Evolutionary conservation across 495 filamentous ascomycete genomes (phyloP), one percentile per base, ranked within the genome.

Genomic region (Parmelia sp.): DNA sequence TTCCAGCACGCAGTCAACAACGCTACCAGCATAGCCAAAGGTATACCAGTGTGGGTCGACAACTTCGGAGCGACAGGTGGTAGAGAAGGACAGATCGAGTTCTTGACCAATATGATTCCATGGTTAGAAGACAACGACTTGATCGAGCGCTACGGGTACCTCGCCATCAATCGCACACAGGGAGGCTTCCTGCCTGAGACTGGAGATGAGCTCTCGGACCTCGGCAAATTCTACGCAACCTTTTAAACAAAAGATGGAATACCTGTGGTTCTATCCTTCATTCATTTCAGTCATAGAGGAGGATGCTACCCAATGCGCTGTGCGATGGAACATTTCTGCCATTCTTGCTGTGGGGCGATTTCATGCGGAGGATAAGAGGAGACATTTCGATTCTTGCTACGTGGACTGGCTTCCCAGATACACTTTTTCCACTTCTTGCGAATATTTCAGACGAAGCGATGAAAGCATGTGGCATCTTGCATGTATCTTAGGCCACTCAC

Each of bases 61-160:
- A 69, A 69, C n/a, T 69, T 69, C 58, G 35, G 9, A 37, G 56
- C 57, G 8, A 27, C 37, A 7, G 67, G 68, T 19, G 27, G 37
- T 11, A 19, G 19, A 1, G 75, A 74, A 17, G 67, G 81, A 60
- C 78, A 84, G 45, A 75, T 77, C 36, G 63, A 72, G 11, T 90
- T 91, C 80, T 39, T 69, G 21, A 45, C 61, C 29, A 58, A 61
- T 19, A 62, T 67, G 10, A 59, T 69, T 21, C 68, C 68, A 57
- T 58, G 57, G 35, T 40, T 69, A 49, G 68, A 69, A 19, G 27
- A 17, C 11, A 57, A 69, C 53, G 45, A 60, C 19, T 44, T 49
- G 39, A 45, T 69, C 23, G 49, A 60, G 39, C 35, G 60, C 17
- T 69, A 69, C 44, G 68, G 60, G 14, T 69, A 67, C 37, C 57